phyloP scores from a whole-genome alignment of 306 rosid species.

The Begonia loranthoides region DNA sequence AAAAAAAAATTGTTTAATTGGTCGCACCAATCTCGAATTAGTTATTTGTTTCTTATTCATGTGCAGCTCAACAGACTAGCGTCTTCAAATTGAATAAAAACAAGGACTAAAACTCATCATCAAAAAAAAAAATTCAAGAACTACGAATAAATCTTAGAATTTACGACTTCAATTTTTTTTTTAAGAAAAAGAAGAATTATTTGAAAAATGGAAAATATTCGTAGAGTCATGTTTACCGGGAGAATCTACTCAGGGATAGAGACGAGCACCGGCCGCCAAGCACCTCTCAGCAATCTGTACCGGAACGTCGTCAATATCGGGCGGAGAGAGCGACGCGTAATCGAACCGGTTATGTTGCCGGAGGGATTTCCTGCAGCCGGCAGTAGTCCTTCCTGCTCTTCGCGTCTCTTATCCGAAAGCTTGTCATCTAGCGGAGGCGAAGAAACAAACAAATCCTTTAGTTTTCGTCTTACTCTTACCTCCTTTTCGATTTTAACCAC shows the following conservation, averaged over 20 bases:
- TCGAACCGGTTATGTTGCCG: constrained; percentile 3
- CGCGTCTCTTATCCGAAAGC: constrained; percentile 22
- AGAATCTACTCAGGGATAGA: constrained; percentile 55
- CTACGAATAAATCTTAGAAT: too few relatives aligned
- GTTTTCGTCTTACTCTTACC: constrained; percentile 42
- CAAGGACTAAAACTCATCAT: too few relatives aligned
- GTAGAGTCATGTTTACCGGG: constrained; percentile 17
- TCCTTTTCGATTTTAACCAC: constrained; percentile 19
- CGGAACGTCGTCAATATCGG: constrained; percentile 56
- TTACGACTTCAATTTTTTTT: too few relatives aligned
- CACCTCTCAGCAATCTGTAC: constrained; percentile 56
- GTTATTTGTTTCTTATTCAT: too few relatives aligned
- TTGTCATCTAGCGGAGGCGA: constrained; percentile 47
- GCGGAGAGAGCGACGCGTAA: constrained; percentile 31
- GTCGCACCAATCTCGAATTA: too few relatives aligned
- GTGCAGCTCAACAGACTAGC: too few relatives aligned
- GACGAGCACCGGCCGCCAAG: constrained; percentile 79
- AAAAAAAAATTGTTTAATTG: too few relatives aligned
- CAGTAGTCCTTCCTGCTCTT: constrained; percentile 13
- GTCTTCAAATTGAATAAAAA: too few relatives aligned
- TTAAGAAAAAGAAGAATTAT: not conserved
- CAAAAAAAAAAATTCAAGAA: too few relatives aligned
- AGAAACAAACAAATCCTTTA: constrained; percentile 66
- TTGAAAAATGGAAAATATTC: constrained; percentile 7
- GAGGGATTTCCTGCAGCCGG: constrained; percentile 12